Evolutionary conservation across 257 asterid species (phyloP).

Genomic region (Echium plantagineum): DNA sequence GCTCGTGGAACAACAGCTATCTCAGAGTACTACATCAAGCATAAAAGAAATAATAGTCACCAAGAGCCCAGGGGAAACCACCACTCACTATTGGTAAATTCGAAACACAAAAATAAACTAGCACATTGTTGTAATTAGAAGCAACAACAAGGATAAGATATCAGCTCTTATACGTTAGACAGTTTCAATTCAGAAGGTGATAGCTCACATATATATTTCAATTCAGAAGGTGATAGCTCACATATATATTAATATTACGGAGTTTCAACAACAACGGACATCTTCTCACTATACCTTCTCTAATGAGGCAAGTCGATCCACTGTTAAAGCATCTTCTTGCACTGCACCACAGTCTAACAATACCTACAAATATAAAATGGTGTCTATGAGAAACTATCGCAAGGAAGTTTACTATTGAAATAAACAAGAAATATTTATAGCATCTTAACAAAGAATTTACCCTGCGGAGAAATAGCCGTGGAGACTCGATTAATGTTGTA

Average conservation of each 20-base stretch:
- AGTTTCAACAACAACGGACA: not conserved
- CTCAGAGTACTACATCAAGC: constrained; percentile 67
- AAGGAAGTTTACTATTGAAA: not conserved
- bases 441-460: constrained; percentile 20
- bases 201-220: not conserved
- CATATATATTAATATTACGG: not conserved
- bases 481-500: constrained; percentile 70
- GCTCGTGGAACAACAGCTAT: constrained; percentile 95
- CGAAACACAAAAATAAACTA: not conserved
- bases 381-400: not conserved
- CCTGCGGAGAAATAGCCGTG: constrained; percentile 81
- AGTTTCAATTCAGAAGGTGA: not conserved
- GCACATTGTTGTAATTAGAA: not conserved
- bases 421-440: not conserved
- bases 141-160: too few species aligned
- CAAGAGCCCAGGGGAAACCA: not conserved
- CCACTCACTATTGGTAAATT: not conserved
- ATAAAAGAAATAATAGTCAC: constrained; percentile 3
- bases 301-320: constrained; percentile 94
- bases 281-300: constrained; percentile 45
- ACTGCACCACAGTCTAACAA: constrained; percentile 97
- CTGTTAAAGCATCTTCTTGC: constrained; percentile 98
- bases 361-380: constrained; percentile 36
- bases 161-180: not conserved
- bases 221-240: too few species aligned